Evolutionary conservation across 1,139 yeast species (phyloP).

Genomic region (Protomyces inundatus): DNA sequence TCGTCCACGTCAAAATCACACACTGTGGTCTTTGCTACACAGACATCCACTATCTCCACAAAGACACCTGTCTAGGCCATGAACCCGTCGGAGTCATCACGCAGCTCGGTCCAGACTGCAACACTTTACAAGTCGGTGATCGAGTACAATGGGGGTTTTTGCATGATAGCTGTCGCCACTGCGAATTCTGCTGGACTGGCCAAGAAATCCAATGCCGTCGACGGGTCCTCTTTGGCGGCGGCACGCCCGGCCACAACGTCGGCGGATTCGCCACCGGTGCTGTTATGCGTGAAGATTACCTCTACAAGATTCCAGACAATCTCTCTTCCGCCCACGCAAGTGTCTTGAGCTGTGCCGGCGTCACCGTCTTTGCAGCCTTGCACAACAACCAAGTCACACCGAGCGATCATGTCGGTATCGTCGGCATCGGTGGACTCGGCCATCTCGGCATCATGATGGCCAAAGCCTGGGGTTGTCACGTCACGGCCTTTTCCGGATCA

Average conservation of each 20-base stretch:
- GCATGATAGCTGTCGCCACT: slow-evolving; percentile 46
- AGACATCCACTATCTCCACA: slow-evolving; percentile 44
- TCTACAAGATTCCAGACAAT: slow-evolving; percentile 49
- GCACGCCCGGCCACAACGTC: background rate
- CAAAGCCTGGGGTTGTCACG: slow-evolving; percentile 43
- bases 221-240: slow-evolving; percentile 3
- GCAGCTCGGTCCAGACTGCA: slow-evolving; percentile 22
- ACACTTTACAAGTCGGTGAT: slow-evolving; percentile 45
- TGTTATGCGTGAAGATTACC: slow-evolving; percentile 41
- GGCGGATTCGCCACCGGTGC: slow-evolving; percentile 25
- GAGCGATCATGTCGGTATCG: slow-evolving; percentile 41
- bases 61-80: slow-evolving; percentile 45
- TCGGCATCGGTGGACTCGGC: slow-evolving; percentile 47
- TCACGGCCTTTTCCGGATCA: slow-evolving; percentile 42
- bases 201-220: slow-evolving; percentile 41
- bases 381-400: slow-evolving; percentile 38
- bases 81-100: slow-evolving; percentile 53
- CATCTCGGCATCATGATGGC: slow-evolving; percentile 44
- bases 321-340: slow-evolving; percentile 43
- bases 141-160: slow-evolving; percentile 58
- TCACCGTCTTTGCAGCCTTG: slow-evolving; percentile 43
- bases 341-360: slow-evolving; percentile 43
- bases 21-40: slow-evolving; percentile 57
- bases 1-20: slow-evolving; percentile 44
- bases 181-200: slow-evolving; percentile 46